Conservation (phyloP, 2,329 filamentous ascomycete species). For the Alternaria gansuensis region DNA sequence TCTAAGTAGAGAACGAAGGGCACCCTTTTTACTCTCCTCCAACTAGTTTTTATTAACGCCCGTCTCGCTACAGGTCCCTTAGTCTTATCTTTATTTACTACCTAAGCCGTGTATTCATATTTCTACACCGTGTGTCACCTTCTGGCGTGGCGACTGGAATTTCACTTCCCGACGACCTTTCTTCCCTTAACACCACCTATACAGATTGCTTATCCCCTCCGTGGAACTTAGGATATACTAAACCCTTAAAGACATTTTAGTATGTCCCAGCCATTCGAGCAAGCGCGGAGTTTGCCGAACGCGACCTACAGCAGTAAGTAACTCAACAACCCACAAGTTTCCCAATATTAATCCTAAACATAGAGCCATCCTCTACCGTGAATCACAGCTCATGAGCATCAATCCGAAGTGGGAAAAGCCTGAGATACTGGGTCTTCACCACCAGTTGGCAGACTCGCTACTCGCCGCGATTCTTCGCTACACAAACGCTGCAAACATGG, state of each 20-base stretch:
- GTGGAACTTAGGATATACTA: background rate
- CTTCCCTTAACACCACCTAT: background rate
- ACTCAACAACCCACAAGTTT: background rate
- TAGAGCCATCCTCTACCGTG: conserved; percentile 5
- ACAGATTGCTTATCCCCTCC: background rate
- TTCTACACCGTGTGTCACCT: background rate
- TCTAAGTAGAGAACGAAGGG: no score
- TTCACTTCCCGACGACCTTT: background rate
- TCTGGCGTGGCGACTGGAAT: background rate
- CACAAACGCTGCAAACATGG: conserved; percentile 9
- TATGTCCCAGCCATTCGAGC: conserved; percentile 7
- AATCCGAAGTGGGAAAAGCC: background rate
- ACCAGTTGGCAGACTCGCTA: conserved; percentile 4
- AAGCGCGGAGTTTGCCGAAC: background rate
- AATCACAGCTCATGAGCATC: background rate
- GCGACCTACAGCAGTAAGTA: conserved; percentile 8
- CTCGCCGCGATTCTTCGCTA: conserved; percentile 9
- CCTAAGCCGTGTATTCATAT: background rate
- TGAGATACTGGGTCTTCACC: background rate
- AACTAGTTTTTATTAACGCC: no score
- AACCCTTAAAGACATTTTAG: background rate
- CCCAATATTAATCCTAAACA: background rate
- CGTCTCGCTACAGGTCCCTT: background rate
- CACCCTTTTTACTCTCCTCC: background rate
- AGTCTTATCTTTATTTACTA: background rate